These are phyloP conservation scores for Claviceps spartinae DNA, from an alignment of 2,329 filamentous ascomycete genomes.

Conservation along the genomic window DNA sequence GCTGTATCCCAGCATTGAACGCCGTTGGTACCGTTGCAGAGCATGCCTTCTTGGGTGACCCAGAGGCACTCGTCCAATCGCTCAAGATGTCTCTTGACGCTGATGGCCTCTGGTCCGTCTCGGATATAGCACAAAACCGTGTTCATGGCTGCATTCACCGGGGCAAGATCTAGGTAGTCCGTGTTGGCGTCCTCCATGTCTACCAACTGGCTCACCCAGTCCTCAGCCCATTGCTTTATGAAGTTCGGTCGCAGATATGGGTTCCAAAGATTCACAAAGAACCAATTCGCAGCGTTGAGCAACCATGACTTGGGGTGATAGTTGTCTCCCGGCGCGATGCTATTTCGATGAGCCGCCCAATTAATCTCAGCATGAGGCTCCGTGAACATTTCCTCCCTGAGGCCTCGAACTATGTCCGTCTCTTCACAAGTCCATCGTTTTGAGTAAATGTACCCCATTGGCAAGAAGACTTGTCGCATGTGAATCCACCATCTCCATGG, in stretches of 20 bases:
- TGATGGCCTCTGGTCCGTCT: slow-evolving; percentile 62
- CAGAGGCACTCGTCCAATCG: slow-evolving; percentile 77
- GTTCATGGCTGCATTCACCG: slow-evolving; percentile 85
- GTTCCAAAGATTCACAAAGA: slow-evolving; percentile 66
- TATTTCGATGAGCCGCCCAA: slow-evolving; percentile 68
- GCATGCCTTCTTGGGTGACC: slow-evolving; percentile 85
- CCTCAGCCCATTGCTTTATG: slow-evolving; percentile 59
- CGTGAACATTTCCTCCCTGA: slow-evolving; percentile 72
- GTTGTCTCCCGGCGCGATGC: slow-evolving; percentile 67
- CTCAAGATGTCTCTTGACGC: slow-evolving; percentile 65
- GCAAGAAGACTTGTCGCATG: slow-evolving; percentile 88
- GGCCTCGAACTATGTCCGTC: slow-evolving; percentile 55
- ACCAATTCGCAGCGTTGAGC: slow-evolving; percentile 64
- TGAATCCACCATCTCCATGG: slow-evolving; percentile 98
- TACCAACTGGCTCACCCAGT: slow-evolving; percentile 70
- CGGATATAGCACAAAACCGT: slow-evolving; percentile 73
- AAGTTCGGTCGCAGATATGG: slow-evolving; percentile 57
- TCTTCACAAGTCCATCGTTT: slow-evolving; percentile 66
- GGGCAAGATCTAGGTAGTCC: slow-evolving; percentile 70
- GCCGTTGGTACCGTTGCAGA: slow-evolving; percentile 94
- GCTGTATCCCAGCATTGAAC: slow-evolving; percentile 95
- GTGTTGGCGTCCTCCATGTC: slow-evolving; percentile 91
- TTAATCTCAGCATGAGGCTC: slow-evolving; percentile 66
- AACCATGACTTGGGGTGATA: slow-evolving; percentile 87
- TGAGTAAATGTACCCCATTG: slow-evolving; percentile 84